phyloP scores from a whole-genome alignment of 2,329 filamentous ascomycete genomes.

The Orbilia oligospora region DNA sequence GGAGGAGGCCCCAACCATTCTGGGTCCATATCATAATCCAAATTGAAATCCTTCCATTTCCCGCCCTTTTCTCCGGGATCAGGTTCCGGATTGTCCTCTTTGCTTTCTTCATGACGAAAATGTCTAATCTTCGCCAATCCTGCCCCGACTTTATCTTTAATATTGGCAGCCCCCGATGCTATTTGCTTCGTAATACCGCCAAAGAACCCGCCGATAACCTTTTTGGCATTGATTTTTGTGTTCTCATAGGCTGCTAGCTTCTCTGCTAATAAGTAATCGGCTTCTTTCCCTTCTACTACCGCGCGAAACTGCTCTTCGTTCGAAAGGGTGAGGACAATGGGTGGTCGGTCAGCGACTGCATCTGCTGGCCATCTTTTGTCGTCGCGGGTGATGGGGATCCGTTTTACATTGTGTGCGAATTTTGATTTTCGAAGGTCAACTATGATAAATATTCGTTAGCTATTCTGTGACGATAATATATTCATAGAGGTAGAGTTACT shows the following conservation, averaged over 20 bases:
- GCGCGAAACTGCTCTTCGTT: not conserved
- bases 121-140: not conserved
- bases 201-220: not conserved
- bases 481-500: not conserved
- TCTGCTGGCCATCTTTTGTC: not conserved
- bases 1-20: not conserved
- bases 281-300: not conserved
- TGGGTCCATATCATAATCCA: not conserved
- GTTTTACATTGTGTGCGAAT: not conserved
- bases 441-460: not conserved
- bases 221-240: not conserved
- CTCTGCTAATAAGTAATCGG: not conserved
- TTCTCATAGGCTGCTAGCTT: not conserved
- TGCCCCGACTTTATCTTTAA: slow-evolving; percentile 1
- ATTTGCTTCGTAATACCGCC: not conserved
- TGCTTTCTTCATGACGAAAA: slow-evolving; percentile 1
- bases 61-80: not conserved
- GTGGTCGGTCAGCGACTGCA: not conserved
- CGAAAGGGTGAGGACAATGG: not conserved
- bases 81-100: not conserved
- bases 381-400: not conserved
- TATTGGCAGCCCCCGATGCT: not conserved
- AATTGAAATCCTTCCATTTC: not conserved
- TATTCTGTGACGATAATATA: not conserved
- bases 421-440: not conserved